Conservation (phyloP, 148 eudicot genomes). For the Heliamphora exappendiculata region DNA sequence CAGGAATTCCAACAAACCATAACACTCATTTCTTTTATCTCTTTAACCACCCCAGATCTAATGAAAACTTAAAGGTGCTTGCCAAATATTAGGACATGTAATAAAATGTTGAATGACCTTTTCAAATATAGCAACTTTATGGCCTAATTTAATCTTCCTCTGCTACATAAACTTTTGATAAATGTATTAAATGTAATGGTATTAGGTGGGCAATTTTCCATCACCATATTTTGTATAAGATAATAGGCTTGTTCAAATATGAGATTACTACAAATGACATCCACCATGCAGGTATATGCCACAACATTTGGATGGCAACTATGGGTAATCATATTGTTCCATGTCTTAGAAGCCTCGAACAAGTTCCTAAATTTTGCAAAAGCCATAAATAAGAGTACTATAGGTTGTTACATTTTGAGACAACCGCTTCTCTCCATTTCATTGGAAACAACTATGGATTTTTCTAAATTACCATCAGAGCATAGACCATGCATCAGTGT, state of each 20-base stretch:
- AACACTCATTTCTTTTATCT: constrained; percentile 48
- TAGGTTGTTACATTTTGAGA: constrained; percentile 56
- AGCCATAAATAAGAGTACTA: constrained; percentile 63
- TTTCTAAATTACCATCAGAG: constrained; percentile 30
- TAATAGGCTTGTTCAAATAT: constrained; percentile 57
- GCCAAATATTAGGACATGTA: constrained; percentile 57
- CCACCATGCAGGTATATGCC: constrained; percentile 73
- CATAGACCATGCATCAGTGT: constrained; percentile 57
- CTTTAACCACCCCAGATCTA: constrained; percentile 32
- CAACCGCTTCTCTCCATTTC: constrained; percentile 52
- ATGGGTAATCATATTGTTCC: constrained; percentile 70
- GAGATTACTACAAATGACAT: constrained; percentile 60
- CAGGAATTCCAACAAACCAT: too few relatives aligned
- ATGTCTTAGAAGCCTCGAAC: constrained; percentile 51
- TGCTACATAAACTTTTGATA: constrained; percentile 50
- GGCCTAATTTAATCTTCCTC: constrained; percentile 55
- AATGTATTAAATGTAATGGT: constrained; percentile 59
- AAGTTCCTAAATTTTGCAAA: constrained; percentile 57
- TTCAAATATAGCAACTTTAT: constrained; percentile 38
- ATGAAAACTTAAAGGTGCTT: constrained; percentile 28
- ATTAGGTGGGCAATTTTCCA: constrained; percentile 60
- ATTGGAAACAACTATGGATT: constrained; percentile 37
- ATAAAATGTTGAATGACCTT: constrained; percentile 36
- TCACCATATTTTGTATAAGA: constrained; percentile 52
- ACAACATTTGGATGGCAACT: constrained; percentile 82